phyloP scores from a whole-genome alignment of 176 grass and related monocot genomes.

The Aegilops tauschii region DNA sequence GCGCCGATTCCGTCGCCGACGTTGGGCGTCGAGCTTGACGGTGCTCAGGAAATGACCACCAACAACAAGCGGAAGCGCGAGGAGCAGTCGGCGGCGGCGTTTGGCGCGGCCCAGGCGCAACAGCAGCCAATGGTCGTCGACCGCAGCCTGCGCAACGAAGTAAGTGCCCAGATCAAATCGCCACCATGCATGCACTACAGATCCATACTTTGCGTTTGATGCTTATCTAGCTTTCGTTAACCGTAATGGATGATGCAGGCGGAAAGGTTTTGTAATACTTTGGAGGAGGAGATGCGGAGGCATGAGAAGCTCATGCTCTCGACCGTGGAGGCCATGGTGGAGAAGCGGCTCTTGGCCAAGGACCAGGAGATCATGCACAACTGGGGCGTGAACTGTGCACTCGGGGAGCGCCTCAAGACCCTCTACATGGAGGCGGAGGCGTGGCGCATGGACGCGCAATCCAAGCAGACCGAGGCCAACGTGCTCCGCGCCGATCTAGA shows the following conservation, averaged over 20 bases:
- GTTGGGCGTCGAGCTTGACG: conserved; percentile 38
- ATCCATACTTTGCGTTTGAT: not conserved
- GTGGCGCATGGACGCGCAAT: conserved; percentile 65
- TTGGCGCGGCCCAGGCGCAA: conserved; percentile 26
- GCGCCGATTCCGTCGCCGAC: not conserved
- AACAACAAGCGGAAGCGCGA: conserved; percentile 32
- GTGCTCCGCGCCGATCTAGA: conserved; percentile 53
- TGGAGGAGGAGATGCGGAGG: conserved; percentile 39
- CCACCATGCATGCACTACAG: not conserved
- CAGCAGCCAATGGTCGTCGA: conserved; percentile 60
- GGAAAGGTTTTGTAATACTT: conserved; percentile 36
- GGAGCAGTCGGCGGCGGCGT: not conserved
- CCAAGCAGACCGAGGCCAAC: conserved; percentile 48
- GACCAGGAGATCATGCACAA: conserved; percentile 57
- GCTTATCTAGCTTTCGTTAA: not conserved
- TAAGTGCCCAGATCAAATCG: conserved; percentile 23
- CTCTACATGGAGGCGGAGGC: conserved; percentile 54
- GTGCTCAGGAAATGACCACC: not conserved
- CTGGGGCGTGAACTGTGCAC: conserved; percentile 43
- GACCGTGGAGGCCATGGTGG: conserved; percentile 30
- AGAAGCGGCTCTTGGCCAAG: conserved; percentile 46
- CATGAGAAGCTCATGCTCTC: conserved; percentile 25
- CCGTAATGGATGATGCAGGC: conserved; percentile 31
- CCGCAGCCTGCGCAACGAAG: conserved; percentile 47
- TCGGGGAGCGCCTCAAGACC: conserved; percentile 47